These are phyloP conservation scores for Draba incana DNA, from an alignment of 345 rosid genomes.

Conservation along the genomic window DNA sequence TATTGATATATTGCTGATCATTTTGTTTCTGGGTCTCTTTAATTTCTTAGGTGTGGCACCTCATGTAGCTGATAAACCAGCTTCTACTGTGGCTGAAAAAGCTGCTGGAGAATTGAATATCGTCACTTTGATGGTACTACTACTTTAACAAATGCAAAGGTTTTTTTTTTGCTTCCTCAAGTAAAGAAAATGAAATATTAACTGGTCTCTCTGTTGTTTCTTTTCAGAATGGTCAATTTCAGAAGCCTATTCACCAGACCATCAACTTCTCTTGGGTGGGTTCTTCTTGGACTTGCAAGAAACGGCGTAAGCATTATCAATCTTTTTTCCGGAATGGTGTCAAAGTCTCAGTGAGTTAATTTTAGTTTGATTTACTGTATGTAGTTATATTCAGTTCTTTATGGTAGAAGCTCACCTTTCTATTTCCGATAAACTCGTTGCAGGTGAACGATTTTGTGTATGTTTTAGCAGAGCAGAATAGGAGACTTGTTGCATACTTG, in stretches of 20 bases:
- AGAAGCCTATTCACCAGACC: conserved; percentile 37
- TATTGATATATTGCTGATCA: conserved; percentile 5
- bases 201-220: neutral
- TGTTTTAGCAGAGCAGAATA: conserved; percentile 73
- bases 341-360: conserved; percentile 64
- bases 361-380: neutral
- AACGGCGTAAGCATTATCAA: conserved; percentile 60
- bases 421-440: conserved; percentile 27
- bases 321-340: conserved; percentile 68
- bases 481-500: conserved; percentile 75
- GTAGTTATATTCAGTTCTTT: neutral
- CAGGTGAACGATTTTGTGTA: conserved; percentile 76
- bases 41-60: conserved; percentile 48
- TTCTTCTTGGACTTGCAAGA: conserved; percentile 61
- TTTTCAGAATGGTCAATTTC: conserved; percentile 41
- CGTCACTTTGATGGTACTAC: conserved; percentile 45
- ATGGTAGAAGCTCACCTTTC: neutral
- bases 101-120: conserved; percentile 40
- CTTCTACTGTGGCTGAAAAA: conserved; percentile 31
- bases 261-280: conserved; percentile 66
- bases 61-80: conserved; percentile 25
- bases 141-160: neutral
- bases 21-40: conserved; percentile 14
- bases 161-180: neutral
- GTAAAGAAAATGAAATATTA: neutral